These are phyloP conservation scores for Gaultheria prostrata DNA, from an alignment of 148 eudicot species.

Conservation along the genomic window DNA sequence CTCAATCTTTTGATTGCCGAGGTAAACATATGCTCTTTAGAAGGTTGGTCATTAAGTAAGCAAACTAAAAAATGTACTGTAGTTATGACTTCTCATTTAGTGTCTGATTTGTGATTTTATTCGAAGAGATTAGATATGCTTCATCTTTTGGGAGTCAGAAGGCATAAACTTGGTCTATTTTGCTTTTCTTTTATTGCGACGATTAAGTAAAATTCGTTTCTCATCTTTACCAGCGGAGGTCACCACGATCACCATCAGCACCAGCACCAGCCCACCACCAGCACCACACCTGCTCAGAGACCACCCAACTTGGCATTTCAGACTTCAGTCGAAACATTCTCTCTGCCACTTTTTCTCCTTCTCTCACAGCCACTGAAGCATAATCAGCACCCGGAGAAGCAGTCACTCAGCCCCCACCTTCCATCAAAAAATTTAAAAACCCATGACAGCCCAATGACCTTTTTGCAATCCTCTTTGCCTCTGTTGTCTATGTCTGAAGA, in stretches of 20 bases:
- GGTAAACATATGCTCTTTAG: conserved; percentile 5
- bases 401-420: not conserved
- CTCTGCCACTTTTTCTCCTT: not conserved
- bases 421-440: not conserved
- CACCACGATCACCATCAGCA: not conserved
- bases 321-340: not conserved
- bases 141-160: conserved; percentile 14
- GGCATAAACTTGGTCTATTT: not conserved
- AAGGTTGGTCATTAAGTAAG: not conserved
- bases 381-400: conserved; percentile 7
- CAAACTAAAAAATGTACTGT: not conserved
- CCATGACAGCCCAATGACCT: not conserved
- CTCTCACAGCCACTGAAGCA: conserved; percentile 5
- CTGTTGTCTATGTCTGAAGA: not conserved
- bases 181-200: not conserved
- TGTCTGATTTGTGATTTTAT: not conserved
- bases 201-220: not conserved
- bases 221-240: not conserved
- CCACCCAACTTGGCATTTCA: conserved; percentile 17
- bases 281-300: not conserved
- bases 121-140: conserved; percentile 19
- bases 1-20: not conserved
- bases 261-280: not conserved
- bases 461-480: conserved; percentile 3
- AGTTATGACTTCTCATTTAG: not conserved